Percentiles rank a stretch among this genome's conserved stretches.
Conservation (phyloP, 495 filamentous ascomycete species). For the Xylaria longipes region DNA sequence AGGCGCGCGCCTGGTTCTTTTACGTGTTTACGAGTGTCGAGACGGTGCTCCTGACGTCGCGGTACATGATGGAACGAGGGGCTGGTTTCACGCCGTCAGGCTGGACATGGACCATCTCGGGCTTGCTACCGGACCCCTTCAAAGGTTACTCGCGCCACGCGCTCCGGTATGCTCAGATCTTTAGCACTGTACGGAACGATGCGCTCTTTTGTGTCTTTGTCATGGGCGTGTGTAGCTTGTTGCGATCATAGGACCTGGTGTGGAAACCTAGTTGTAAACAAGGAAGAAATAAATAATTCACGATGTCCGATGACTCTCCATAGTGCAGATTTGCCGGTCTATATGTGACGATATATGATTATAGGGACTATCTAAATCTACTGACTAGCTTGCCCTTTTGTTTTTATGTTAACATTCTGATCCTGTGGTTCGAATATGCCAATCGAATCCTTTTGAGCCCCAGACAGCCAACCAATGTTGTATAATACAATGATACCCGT, state of each 20-base stretch:
- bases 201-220: conserved; percentile 78
- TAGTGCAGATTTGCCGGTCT: background rate
- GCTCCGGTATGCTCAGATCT: conserved; percentile 73
- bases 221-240: conserved; percentile 74
- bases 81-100: conserved; percentile 46
- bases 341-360: background rate
- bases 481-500: conserved; percentile 4
- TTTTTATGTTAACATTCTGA: background rate
- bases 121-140: conserved; percentile 64
- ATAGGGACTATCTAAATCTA: background rate
- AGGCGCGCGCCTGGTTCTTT: conserved; percentile 60
- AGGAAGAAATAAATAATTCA: background rate
- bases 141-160: conserved; percentile 63
- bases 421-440: background rate
- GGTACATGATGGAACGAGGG: conserved; percentile 63
- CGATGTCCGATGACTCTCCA: background rate
- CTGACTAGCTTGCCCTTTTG: conserved; percentile 4
- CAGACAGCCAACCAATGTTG: background rate
- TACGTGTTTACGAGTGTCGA: conserved; percentile 81
- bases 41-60: conserved; percentile 69
- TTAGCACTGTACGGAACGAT: conserved; percentile 65
- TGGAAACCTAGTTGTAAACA: background rate
- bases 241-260: conserved; percentile 42
- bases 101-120: conserved; percentile 64
- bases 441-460: background rate